phyloP scores from a whole-genome alignment of 305 asterid species.

The Salvia sclarea region DNA sequence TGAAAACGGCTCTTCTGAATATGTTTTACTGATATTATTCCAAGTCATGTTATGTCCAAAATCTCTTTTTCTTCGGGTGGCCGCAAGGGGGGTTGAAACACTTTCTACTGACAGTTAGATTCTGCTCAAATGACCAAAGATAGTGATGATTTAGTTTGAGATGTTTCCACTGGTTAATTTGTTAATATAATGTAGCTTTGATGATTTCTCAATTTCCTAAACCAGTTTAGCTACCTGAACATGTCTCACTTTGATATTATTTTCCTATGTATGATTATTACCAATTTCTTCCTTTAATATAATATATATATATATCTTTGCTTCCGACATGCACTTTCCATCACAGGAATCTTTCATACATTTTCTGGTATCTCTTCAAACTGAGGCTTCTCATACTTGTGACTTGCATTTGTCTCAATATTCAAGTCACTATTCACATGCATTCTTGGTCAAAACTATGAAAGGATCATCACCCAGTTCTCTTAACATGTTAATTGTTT shows the following conservation, averaged over 20 bases:
- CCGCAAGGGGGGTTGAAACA: too few relatives aligned
- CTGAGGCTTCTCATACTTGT: slow-evolving; percentile 3
- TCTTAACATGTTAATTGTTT: background rate
- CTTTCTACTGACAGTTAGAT: background rate
- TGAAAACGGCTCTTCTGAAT: too few relatives aligned
- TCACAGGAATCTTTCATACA: background rate
- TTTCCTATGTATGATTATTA: background rate
- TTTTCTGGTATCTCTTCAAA: background rate
- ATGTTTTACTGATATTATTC: too few relatives aligned
- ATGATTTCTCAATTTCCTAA: background rate
- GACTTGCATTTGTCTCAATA: slow-evolving; percentile 5
- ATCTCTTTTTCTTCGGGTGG: too few relatives aligned
- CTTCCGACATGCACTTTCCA: slow-evolving; percentile 4
- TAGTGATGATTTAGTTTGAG: too few relatives aligned
- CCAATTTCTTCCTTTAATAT: background rate
- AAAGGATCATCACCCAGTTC: background rate
- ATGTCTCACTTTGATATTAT: background rate
- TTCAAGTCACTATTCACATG: background rate
- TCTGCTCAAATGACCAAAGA: too few relatives aligned
- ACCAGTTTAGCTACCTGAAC: slow-evolving; percentile 7
- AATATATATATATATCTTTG: too few relatives aligned
- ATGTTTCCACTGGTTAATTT: too few relatives aligned
- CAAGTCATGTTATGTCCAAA: too few relatives aligned
- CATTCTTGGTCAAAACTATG: background rate
- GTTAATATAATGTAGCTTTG: background rate